Base-by-base conservation (phyloP, 129 eudicot genomes). In the Flaveria bidentis region DNA sequence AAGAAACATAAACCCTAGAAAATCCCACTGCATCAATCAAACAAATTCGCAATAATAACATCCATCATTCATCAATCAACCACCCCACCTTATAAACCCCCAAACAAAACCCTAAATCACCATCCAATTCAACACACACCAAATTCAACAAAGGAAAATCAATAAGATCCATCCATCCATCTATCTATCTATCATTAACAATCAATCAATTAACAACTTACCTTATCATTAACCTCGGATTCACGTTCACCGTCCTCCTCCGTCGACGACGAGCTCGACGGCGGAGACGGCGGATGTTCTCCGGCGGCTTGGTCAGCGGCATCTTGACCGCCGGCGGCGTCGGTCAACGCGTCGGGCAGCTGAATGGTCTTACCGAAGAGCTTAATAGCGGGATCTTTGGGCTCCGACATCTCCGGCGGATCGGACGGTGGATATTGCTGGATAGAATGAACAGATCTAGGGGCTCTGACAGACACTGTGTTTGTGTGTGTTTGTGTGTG, bases 291-390 rank as follows among this genome's bases (percentile, higher is more conserved):
- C 62, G 73, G 81, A 69, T 85, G 84, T 74, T 87, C 85, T 3
- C 36, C 41, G 41, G 7, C 41, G 7, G 7, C 41, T 0, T 7
- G 60, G 18, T 36, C 41, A 5, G 74, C 62, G 69, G 22, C 69
- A 26, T 67, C 57, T 67, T 80, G 83, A 73, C 69, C 41, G 2
- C 25, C 1, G 11, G 0, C 49, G 11, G 60, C 81, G 45, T 72
- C 83, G 15, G 76, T 22, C 67, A 77, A 36, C 11, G 44, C 47
- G 2, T 89, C 92, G 49, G 90, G 96, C 82, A 87, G 74, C 79
- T 84, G 89, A 77, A 91, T 91, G 23, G 97, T 91, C 82, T 84
- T 85, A 0, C 97, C 97, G 64, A 91, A 91, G 7, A 91, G 75
- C 85, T 89, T 91, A 25, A 91, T 85, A 67, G 88, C 86, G 9